Conservation (phyloP, 2,329 filamentous ascomycete species). For the Gremmenia infestans region DNA sequence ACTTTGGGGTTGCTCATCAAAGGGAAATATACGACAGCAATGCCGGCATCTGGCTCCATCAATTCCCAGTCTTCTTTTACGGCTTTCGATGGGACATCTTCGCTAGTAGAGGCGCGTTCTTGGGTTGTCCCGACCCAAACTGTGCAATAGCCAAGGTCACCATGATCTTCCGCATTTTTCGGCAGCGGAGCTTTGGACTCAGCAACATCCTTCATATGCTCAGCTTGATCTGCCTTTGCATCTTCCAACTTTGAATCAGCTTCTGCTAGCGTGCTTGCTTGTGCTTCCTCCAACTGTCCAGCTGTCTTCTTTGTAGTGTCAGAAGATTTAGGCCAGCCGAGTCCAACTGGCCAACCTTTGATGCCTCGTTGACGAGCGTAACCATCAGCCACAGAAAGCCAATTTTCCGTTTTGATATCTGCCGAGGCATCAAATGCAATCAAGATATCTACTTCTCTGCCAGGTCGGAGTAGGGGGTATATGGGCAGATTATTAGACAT, state of each 20-base stretch:
- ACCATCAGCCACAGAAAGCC: conserved; percentile 89
- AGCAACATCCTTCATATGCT: conserved; percentile 32
- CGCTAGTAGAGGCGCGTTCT: conserved; percentile 56
- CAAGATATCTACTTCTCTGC: conserved; percentile 81
- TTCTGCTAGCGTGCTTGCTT: conserved; percentile 51
- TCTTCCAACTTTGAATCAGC: conserved; percentile 59
- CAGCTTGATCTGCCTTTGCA: conserved; percentile 47
- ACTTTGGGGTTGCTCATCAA: conserved; percentile 79
- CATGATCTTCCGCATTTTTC: conserved; percentile 34
- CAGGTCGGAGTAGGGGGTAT: conserved; percentile 85
- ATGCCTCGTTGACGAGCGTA: conserved; percentile 87
- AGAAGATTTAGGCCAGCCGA: conserved; percentile 77
- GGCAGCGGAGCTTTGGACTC: conserved; percentile 17
- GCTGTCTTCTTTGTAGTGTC: conserved; percentile 56
- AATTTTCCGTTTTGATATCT: conserved; percentile 91
- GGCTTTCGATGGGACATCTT: conserved; percentile 45
- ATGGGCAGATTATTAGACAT: conserved; percentile 99
- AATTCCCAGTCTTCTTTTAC: conserved; percentile 62
- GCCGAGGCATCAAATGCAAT: conserved; percentile 90
- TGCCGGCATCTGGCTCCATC: conserved; percentile 72
- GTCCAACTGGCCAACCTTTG: conserved; percentile 89
- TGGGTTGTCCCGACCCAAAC: conserved; percentile 87
- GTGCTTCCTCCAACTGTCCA: conserved; percentile 62
- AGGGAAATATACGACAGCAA: conserved; percentile 87
- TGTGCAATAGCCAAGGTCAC: conserved; percentile 84